These are phyloP conservation scores for Peltaster fructicola DNA, from an alignment of 2,329 filamentous ascomycete genomes.

Conservation along the genomic window DNA sequence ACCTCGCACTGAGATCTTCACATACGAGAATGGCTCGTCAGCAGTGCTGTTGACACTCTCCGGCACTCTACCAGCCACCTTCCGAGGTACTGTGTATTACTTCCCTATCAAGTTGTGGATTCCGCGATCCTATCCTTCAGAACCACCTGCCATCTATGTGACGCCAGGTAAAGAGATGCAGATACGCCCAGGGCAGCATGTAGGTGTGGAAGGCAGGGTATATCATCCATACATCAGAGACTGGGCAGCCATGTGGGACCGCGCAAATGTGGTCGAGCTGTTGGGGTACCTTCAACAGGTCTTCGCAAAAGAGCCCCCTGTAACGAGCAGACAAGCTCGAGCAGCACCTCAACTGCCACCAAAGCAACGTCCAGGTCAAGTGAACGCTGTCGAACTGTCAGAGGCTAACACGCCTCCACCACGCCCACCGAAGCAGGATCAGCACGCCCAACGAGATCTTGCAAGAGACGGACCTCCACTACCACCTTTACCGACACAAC, in stretches of 20 bases:
- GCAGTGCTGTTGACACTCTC: constrained; percentile 72
- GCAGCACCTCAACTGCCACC: constrained; percentile 18
- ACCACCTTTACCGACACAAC: constrained; percentile 17
- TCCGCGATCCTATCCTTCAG: constrained; percentile 72
- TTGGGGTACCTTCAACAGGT: constrained; percentile 66
- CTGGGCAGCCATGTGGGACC: constrained; percentile 77
- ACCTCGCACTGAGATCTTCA: constrained; percentile 87
- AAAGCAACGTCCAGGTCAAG: constrained; percentile 13
- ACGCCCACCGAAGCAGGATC: constrained; percentile 35
- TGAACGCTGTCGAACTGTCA: constrained; percentile 6
- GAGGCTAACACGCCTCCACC: constrained; percentile 23
- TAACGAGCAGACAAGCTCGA: constrained; percentile 44
- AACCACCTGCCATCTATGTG: constrained; percentile 75
- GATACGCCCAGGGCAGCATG: constrained; percentile 82
- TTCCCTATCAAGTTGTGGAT: constrained; percentile 91
- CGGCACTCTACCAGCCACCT: constrained; percentile 79
- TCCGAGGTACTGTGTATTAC: constrained; percentile 74
- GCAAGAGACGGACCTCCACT: constrained; percentile 17
- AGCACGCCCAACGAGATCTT: constrained; percentile 13
- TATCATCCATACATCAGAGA: constrained; percentile 91
- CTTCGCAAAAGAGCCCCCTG: constrained; percentile 87
- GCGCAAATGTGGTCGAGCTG: constrained; percentile 66
- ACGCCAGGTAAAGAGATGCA: constrained; percentile 77
- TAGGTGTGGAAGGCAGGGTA: constrained; percentile 78
- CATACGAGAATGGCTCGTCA: constrained; percentile 73